Evolutionary conservation across 345 rosid species (phyloP).

Genomic region (Linum lewisii): DNA sequence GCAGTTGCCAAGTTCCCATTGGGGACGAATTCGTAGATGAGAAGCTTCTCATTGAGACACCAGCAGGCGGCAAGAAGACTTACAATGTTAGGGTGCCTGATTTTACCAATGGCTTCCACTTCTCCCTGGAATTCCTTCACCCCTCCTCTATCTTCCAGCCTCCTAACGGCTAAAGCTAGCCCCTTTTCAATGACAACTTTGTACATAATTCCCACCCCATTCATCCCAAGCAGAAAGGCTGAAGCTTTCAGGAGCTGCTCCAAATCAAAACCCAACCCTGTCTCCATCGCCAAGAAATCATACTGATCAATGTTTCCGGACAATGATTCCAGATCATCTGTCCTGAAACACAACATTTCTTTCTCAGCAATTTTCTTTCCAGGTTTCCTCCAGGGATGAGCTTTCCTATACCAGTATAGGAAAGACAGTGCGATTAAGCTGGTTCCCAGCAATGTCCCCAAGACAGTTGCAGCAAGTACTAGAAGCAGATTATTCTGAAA

Average conservation of each 20-base stretch:
- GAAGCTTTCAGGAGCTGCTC: constrained; percentile 25
- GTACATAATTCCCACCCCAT: constrained; percentile 16
- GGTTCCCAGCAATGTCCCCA: constrained; percentile 5
- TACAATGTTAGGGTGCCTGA: constrained; percentile 19
- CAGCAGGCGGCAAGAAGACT: constrained; percentile 22
- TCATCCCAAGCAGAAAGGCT: constrained; percentile 23
- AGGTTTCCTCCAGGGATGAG: constrained; percentile 10
- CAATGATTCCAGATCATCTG: constrained; percentile 22
- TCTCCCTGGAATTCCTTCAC: constrained; percentile 21
- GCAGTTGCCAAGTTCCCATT: constrained; percentile 21
- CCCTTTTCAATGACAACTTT: constrained; percentile 27
- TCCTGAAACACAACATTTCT: constrained; percentile 27
- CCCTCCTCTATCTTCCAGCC: constrained; percentile 21
- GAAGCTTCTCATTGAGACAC: constrained; percentile 22
- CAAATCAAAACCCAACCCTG: constrained; percentile 13
- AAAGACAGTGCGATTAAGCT: constrained; percentile 3
- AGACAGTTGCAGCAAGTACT: constrained; percentile 8
- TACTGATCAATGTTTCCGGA: constrained; percentile 22
- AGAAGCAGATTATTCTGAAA: not conserved
- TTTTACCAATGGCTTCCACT: constrained; percentile 21
- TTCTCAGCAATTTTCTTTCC: not conserved
- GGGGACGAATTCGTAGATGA: constrained; percentile 18
- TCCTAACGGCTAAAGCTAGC: constrained; percentile 17
- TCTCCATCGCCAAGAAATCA: constrained; percentile 13
- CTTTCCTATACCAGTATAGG: constrained; percentile 16